A percentile compares a stretch with the other conserved stretches of the same genome.
Evolutionary conservation across 306 rosid species (phyloP).

Genomic region (Cucurbita pepo): DNA sequence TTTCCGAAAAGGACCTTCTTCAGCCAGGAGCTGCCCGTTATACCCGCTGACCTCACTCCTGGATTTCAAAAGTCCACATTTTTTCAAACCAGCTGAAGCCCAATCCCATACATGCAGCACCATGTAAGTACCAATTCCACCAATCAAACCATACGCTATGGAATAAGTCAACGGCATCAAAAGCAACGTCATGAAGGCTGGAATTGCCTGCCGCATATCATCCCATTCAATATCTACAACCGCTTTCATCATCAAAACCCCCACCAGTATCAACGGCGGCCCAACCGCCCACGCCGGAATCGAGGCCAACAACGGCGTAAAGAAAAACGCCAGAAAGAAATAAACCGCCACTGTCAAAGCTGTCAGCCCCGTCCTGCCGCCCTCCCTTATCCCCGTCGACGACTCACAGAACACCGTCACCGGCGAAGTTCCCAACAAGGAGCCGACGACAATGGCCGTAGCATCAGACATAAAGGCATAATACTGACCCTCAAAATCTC

Average conservation of each 20-base stretch:
- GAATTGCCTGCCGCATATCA: slow-evolving; percentile 83
- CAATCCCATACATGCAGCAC: slow-evolving; percentile 74
- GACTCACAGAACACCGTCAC: slow-evolving; percentile 83
- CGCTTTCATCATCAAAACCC: slow-evolving; percentile 89
- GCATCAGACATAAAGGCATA: slow-evolving; percentile 97
- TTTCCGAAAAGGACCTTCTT: background rate
- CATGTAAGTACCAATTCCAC: slow-evolving; percentile 68
- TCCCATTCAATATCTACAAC: slow-evolving; percentile 88
- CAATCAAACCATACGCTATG: slow-evolving; percentile 73
- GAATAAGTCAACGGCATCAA: slow-evolving; percentile 88
- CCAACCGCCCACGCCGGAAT: slow-evolving; percentile 99
- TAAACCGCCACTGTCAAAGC: slow-evolving; percentile 61
- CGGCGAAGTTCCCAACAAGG: slow-evolving; percentile 72
- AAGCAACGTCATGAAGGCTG: slow-evolving; percentile 75
- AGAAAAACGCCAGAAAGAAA: slow-evolving; percentile 60
- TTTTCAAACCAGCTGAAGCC: slow-evolving; percentile 16
- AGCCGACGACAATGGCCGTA: slow-evolving; percentile 77
- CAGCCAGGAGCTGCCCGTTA: background rate
- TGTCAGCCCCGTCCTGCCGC: slow-evolving; percentile 81
- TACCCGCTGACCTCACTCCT: background rate
- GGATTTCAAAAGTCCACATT: slow-evolving; percentile 13
- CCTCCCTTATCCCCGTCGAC: slow-evolving; percentile 90
- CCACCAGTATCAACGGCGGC: slow-evolving; percentile 86
- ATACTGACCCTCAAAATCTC: slow-evolving; percentile 79
- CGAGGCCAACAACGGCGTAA: slow-evolving; percentile 88